Conservation (phyloP, 805 yeast species). For the Schwanniomyces vanrijiae region DNA sequence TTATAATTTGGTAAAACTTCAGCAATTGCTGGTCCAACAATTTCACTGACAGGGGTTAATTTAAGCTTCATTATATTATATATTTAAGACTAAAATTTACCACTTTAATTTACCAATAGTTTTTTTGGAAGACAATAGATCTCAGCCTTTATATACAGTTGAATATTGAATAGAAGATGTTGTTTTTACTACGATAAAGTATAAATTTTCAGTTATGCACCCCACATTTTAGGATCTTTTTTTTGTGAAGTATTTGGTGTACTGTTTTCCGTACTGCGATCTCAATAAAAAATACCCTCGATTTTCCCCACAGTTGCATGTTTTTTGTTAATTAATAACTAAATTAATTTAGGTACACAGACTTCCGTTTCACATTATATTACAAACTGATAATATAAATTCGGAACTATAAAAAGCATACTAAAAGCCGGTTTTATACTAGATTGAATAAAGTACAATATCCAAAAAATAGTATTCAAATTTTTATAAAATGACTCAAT, state of each 20-base stretch:
- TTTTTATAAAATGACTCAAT: conserved; percentile 1
- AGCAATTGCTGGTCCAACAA: conserved; percentile 16
- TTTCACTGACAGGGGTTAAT: conserved; percentile 11
- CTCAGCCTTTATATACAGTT: background rate
- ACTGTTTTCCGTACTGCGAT: background rate
- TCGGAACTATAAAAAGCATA: no score
- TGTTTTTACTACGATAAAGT: no score
- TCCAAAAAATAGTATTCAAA: background rate
- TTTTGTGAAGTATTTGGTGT: background rate
- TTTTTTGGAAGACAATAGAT: background rate
- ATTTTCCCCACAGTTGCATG: background rate
- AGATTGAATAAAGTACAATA: no score
- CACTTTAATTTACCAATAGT: background rate
- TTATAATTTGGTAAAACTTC: conserved; percentile 13
- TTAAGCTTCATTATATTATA: conserved; percentile 6
- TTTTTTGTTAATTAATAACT: no score
- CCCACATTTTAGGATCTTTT: no score
- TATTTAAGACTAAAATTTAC: background rate
- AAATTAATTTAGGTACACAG: background rate
- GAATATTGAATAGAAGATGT: background rate
- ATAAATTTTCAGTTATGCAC: no score
- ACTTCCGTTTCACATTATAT: background rate
- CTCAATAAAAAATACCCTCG: background rate
- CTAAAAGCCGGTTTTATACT: no score
- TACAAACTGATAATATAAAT: no score